Percentiles rank a stretch among this genome's conserved stretches.
These are phyloP conservation scores for Byssothecium circinans DNA, from an alignment of 2,329 filamentous ascomycete species.

Conservation along the genomic window DNA sequence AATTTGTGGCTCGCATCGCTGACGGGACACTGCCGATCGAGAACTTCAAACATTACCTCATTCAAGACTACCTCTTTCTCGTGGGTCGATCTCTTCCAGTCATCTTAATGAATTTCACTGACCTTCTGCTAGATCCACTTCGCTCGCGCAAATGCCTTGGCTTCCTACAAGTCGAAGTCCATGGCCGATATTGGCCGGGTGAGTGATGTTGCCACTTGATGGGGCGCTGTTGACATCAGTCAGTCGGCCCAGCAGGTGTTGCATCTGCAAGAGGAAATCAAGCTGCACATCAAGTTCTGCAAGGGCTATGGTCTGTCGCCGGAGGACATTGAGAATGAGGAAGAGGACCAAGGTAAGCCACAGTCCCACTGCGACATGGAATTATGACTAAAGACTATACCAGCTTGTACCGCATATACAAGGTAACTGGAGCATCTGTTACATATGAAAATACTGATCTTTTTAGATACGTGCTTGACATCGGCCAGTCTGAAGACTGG, in stretches of 20 bases:
- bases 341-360: conserved; percentile 69
- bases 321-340: conserved; percentile 69
- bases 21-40: conserved; percentile 72
- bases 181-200: conserved; percentile 73
- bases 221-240: background rate
- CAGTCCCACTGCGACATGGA: background rate
- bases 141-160: conserved; percentile 80
- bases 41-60: conserved; percentile 83
- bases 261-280: conserved; percentile 78
- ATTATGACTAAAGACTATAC: conserved; percentile 4
- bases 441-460: background rate
- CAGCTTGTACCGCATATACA: conserved; percentile 79
- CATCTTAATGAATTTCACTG: conserved; percentile 1
- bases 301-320: conserved; percentile 74
- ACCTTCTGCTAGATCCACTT: conserved; percentile 70
- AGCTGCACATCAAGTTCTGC: conserved; percentile 82
- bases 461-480: conserved; percentile 76
- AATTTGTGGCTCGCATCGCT: conserved; percentile 77
- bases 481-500: conserved; percentile 86
- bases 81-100: conserved; percentile 53
- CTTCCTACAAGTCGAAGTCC: conserved; percentile 78
- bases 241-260: conserved; percentile 70
- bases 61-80: conserved; percentile 90
- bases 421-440: conserved; percentile 27
- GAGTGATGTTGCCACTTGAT: conserved; percentile 12